Base-by-base conservation (phyloP, 2,329 filamentous ascomycete genomes). In the Teratosphaeria zuluensis region DNA sequence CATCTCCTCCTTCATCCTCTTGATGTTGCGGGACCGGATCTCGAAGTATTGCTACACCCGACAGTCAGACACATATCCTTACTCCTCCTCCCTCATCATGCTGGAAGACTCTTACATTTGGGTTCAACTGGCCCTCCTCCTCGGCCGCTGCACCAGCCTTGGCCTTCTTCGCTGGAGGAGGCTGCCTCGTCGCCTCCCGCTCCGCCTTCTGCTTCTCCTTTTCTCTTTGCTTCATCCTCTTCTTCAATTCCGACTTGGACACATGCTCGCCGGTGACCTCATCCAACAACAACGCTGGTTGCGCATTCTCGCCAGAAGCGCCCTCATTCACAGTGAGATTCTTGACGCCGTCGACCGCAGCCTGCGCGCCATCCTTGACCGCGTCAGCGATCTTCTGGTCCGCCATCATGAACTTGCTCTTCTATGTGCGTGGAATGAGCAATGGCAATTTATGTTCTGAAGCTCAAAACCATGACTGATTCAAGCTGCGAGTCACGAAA, bases 201-300 rank as follows among this genome's bases (percentile, higher is more conserved):
- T 90, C 85, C 67, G 85, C 85, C 87, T 95, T 96, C 78, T 91
- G 89, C 66, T 88, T 88, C 62, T 95, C 91, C 76, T 84, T 85
- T 75, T 92, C 84, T 66, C 92, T 87, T 72, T 87, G 82, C 89
- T 99, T 99, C 79, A 92, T 84, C 70, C 92, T 86, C 80, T 90
- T 92, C 90, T 99, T 99, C 74, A 97, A 65, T 65, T 80, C 78
- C 59, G 70, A 75, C 75, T 80, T 80, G 71, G 75, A 77, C 57
- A 86, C 80, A 70, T 76, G 86, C 78, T 99, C 94, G 69, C 94
- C 94, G 14, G 94, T 97, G 64, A 92, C 90, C 71, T 95, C 90
- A 75, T 99, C 94, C 55, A 94, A 83, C 83, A 66, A 95, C 81
- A 77, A 92, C 90, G 73, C 70, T 71, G 65, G 63, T 59, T 58